phyloP scores from a whole-genome alignment of 768 basidiomycete genomes.

The Boletus speciosus region DNA sequence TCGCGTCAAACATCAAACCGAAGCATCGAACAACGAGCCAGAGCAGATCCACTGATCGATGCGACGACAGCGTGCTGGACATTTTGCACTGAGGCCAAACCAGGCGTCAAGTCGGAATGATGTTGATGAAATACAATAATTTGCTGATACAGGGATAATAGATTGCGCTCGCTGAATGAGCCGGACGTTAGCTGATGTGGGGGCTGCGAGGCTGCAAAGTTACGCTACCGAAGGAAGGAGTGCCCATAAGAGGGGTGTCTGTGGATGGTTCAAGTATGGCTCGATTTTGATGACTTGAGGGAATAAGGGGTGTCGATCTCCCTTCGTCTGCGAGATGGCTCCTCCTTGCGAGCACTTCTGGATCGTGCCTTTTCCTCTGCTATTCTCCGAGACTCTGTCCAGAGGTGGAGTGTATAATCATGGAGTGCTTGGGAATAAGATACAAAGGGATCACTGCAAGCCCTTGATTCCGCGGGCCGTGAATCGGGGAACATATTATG shows the following conservation, averaged over 20 bases:
- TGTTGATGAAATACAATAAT: conserved; percentile 15
- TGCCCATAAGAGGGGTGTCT: background rate
- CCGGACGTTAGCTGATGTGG: conserved; percentile 10
- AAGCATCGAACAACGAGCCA: background rate
- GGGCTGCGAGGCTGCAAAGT: background rate
- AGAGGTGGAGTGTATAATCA: conserved; percentile 62
- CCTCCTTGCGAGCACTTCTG: conserved; percentile 28
- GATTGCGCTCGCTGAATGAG: conserved; percentile 15
- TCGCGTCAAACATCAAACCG: conserved; percentile 1
- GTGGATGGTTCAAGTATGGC: conserved; percentile 12
- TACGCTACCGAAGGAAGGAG: conserved; percentile 12
- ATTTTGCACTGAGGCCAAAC: conserved; percentile 1
- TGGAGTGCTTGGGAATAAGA: conserved; percentile 64
- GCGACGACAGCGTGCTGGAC: background rate
- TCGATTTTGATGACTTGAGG: conserved; percentile 5
- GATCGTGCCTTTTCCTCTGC: conserved; percentile 49
- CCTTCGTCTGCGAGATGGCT: conserved; percentile 22
- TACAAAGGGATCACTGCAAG: conserved; percentile 36
- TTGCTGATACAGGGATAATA: conserved; percentile 11
- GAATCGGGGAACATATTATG: conserved; percentile 15
- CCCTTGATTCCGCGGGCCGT: conserved; percentile 2
- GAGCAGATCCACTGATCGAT: conserved; percentile 14
- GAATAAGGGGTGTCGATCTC: conserved; percentile 14
- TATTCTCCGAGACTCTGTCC: conserved; percentile 61
- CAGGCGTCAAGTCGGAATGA: conserved; percentile 1